Evolutionary conservation across 495 filamentous ascomycete species (phyloP), one percentile per base, ranked within the genome.

Genomic region (Hypoxylon rickii): DNA sequence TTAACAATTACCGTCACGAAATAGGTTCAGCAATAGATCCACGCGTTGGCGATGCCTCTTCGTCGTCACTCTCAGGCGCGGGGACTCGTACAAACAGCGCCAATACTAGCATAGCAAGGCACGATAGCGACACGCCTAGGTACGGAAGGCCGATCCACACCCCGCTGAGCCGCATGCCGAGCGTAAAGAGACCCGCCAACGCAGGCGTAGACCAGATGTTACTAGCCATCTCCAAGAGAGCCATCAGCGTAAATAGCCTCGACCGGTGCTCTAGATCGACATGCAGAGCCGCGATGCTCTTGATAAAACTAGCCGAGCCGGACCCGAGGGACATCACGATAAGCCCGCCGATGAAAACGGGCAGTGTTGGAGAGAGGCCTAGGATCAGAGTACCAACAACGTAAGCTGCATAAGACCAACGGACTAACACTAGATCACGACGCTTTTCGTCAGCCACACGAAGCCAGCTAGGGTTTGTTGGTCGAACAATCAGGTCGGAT

Each of bases 71-170:
- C n/a, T 41, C 16, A 15, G 36, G 26, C n/a, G n/a, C 11, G 2
- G 63, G 59, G 1, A 54, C 16, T 16, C 34, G 49, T 19, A 69
- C 29, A 26, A 65, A 58, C 12, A 69, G 24, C 7, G 64, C 31
- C 7, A 67, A 26, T 3, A 42, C 38, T n/a, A 69, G 37, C 64
- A 69, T 67, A 5, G 53, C 18, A 21, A 68, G 36, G 15, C 63
- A 68, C 0, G 53, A 26, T 8, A 56, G 12, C 3, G 64, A 67
- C 1, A 69, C 57, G 15, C 67, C 67, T 26, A 69, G 37, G 26
- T 69, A 69, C 13, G 67, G 67, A 12, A 69, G 37, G 15, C 67
- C 67, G 15, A 69, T 61, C 64, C 64, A 67, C n/a, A 33, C 17
- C 11, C 64, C 67, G 13, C 64, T 64, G 11, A 65, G 41, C 41